phyloP scores from a whole-genome alignment of 371 early-diverging fungal genomes.

The Mortierella sp. region DNA sequence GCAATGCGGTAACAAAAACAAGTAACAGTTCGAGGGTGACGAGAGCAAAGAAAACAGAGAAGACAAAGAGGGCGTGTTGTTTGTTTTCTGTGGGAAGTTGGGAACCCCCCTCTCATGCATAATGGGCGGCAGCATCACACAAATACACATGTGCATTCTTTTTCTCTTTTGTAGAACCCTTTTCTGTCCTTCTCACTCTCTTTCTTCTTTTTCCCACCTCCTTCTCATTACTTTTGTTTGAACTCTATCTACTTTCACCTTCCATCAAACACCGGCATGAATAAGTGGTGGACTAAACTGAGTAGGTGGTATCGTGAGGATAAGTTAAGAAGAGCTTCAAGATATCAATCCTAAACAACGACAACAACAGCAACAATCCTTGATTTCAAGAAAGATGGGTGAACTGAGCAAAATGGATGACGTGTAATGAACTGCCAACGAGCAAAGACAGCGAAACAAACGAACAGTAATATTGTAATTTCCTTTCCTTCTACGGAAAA shows the following conservation, averaged over 20 bases:
- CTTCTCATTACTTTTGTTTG: neutral
- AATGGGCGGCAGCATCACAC: neutral
- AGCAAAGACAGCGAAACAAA: neutral
- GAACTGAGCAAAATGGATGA: neutral
- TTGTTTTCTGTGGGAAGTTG: neutral
- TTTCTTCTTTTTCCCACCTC: neutral
- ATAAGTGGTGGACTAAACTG: neutral
- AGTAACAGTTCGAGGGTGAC: too few species aligned
- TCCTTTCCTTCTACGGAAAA: neutral
- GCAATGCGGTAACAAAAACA: neutral
- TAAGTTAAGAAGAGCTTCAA: neutral
- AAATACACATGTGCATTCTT: neutral
- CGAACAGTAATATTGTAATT: neutral
- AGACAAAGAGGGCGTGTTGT: neutral
- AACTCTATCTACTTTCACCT: neutral
- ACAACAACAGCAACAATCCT: neutral
- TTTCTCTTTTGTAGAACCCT: too few species aligned
- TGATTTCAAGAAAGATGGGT: neutral
- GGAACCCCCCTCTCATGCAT: neutral
- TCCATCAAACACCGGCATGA: neutral
- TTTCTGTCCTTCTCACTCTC: neutral
- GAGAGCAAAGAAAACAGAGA: neutral
- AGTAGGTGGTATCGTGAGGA: neutral
- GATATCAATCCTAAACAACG: neutral
- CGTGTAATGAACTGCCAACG: too few species aligned